Percentiles rank a stretch among this genome's conserved stretches.
Conservation (phyloP, 228 moss, liverwort and hornwort species). For the Sphagnum magellanicum region DNA sequence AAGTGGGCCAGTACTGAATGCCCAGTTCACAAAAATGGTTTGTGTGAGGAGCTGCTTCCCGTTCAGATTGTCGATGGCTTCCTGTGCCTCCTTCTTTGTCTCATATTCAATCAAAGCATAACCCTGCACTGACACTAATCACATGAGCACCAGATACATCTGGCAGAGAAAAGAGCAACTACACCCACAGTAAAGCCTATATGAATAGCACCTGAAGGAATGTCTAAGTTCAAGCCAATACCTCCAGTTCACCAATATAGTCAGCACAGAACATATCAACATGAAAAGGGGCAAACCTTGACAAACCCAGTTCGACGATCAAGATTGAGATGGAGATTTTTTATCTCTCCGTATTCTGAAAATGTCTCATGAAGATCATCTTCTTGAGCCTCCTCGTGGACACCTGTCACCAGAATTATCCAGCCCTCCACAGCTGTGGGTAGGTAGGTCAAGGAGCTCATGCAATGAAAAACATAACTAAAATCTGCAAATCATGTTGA, state of each 20-base stretch:
- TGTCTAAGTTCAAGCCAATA: too few species aligned
- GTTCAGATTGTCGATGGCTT: constrained; percentile 85
- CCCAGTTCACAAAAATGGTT: constrained; percentile 88
- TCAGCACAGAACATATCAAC: too few species aligned
- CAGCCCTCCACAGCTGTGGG: constrained; percentile 90
- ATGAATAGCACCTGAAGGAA: too few species aligned
- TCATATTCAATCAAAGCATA: constrained; percentile 95
- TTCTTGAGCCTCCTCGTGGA: constrained; percentile 99
- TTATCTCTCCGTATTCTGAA: constrained; percentile 87
- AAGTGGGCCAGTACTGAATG: constrained; percentile 90
- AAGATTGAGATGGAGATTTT: constrained; percentile 94
- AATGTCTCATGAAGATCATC: constrained; percentile 94
- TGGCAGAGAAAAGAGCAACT: too few species aligned
- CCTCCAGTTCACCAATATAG: too few species aligned
- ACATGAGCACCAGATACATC: too few species aligned
- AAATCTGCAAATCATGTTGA: too few species aligned
- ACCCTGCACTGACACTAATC: constrained; percentile 32
- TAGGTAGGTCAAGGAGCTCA: constrained; percentile 40
- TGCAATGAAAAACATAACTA: too few species aligned
- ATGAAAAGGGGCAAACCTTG: constrained; percentile 42
- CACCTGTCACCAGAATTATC: constrained; percentile 97
- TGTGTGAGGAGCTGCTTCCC: constrained; percentile 83
- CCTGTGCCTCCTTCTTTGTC: constrained; percentile 86
- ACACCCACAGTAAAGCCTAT: too few species aligned
- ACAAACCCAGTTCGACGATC: constrained; percentile 98